Evolutionary conservation across 2,329 filamentous ascomycete genomes (phyloP), one percentile per base, ranked within the genome.

Genomic region (Arthroderma uncinatum): DNA sequence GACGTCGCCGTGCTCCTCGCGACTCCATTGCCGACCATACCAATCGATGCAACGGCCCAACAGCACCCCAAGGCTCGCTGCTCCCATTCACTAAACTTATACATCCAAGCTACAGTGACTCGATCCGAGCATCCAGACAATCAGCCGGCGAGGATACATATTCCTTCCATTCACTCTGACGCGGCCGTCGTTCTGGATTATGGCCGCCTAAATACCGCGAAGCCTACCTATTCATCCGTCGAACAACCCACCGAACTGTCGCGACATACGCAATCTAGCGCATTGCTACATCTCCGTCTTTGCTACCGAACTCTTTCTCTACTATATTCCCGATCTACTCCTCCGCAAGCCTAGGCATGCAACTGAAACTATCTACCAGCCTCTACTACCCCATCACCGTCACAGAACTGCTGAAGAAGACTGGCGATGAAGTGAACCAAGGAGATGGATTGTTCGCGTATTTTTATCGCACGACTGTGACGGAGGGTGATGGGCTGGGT

Each of bases 351-450:
- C 53, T 56, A 58, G 68, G 64, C 58, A 78, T 78, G 75, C 73
- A 75, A 66, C 67, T 77, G 65, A 72, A 71, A 68, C 65, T 78
- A 63, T 75, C 76, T 60, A 61, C 70, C 56, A 73, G 82, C 73
- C 82, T 96, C 64, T 87, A 86, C 73, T 98, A 97, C 73, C 93
- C 93, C 66, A 91, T 97, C 73, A 95, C 86, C 64, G 85, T 98
- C 73, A 90, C 85, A 65, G 86, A 89, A 71, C 79, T 97, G 60
- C 81, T 92, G 63, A 90, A 89, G 72, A 76, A 79, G 63, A 81
- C 82, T 19, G 86, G 87, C 71, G 89, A 95, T 65, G 69, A 80
- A 61, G 81, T 98, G 67, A 79, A 82, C 66, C 86, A 86, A 71
- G 79, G 89, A 67, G 86, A 90, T 66, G 80, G 83, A 57, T 79